Base-by-base conservation (phyloP, 2,329 filamentous ascomycete species). In the Fusarium siculi region DNA sequence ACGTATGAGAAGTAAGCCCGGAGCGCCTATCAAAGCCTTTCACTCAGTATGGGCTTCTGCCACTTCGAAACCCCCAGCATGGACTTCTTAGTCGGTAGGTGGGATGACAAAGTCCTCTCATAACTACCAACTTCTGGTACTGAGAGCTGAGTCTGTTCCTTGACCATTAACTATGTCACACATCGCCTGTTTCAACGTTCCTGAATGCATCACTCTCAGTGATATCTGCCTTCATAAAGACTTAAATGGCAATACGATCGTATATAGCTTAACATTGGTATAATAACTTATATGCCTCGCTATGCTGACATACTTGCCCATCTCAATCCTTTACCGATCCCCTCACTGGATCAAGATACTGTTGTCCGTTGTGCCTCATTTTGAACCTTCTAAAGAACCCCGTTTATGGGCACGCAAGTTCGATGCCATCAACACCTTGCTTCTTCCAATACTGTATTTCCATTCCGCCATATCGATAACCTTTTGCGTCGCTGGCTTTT, bases 401-500 rank as follows among this genome's bases (percentile, higher is more conserved):
- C 19, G 21, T 49, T 39, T 36, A 57, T n/a, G 34, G 37, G 23
- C 40, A 58, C 32, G n/a, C 28, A 63, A 32, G n/a, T 37, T 30
- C 46, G 30, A 49, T 61, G 25, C 43, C 49, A 44, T 56, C 32
- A 44, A 63, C 62, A 36, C 55, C 49, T 50, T 66, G 23, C 59
- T 68, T 66, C 47, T 64, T 72, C 70, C 66, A 52, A 52, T 62
- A 25, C 60, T 63, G 59, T 50, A 69, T n/a, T 69, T 75, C 69
- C 74, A 77, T 74, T 63, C 63, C 61, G 47, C 65, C 73, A 67
- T 72, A 49, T 66, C 69, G 57, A 63, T 70, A 55, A 49, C 62
- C 66, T 66, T 63, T 55, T 63, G 60, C 59, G 62, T 61, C 44
- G 59, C 54, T 67, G 63, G 63, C 66, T 75, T 75, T 75, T 72